Conservation (phyloP, 345 rosid species). For the Lenwebbia sp. region DNA sequence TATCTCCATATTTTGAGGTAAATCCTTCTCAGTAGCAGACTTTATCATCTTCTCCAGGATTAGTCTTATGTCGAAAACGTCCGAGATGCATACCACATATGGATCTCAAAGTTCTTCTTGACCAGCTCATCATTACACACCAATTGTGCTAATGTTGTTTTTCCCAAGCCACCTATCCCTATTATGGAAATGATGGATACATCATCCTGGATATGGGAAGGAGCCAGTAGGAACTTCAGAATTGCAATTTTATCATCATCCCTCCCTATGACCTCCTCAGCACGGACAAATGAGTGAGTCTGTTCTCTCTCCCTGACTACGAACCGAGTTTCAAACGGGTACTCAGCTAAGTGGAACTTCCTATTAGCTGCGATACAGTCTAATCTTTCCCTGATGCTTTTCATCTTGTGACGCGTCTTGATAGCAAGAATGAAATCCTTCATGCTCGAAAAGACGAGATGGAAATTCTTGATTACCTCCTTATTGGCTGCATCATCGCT, state of each 20-base stretch:
- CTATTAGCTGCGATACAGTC: neutral
- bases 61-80: neutral
- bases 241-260: neutral
- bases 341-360: neutral
- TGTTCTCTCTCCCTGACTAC: neutral
- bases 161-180: constrained; percentile 8
- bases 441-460: neutral
- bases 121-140: neutral
- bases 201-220: neutral
- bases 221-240: neutral
- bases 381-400: neutral
- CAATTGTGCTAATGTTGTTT: constrained; percentile 2
- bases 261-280: neutral
- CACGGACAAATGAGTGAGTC: neutral
- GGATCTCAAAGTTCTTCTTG: neutral
- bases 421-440: neutral
- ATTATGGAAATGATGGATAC: neutral
- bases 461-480: neutral
- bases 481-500: neutral
- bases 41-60: neutral
- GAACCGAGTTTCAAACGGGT: neutral
- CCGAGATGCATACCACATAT: neutral
- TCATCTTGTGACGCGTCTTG: neutral
- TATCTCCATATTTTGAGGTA: neutral
- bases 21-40: neutral